A percentile compares a stretch with the other conserved stretches of the same genome.
These are phyloP conservation scores for Sextonia rubra DNA, from an alignment of 164 flowering plant species.

Conservation along the genomic window DNA sequence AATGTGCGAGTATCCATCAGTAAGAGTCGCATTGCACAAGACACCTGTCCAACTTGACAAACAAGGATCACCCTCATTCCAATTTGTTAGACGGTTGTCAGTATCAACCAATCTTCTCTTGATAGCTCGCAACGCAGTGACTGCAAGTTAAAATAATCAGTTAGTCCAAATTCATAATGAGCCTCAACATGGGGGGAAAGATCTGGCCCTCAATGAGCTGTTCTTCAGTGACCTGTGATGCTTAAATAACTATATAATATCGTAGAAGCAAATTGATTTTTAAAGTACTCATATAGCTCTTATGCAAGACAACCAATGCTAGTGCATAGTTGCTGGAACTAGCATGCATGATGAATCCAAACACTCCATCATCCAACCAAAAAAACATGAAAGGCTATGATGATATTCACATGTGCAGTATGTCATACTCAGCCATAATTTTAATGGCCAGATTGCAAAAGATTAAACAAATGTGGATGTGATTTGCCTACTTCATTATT, in stretches of 20 bases:
- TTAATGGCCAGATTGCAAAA: not conserved
- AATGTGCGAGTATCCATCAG: slow-evolving; percentile 72
- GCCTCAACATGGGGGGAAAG: not conserved
- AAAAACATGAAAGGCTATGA: not conserved
- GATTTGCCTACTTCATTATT: not conserved
- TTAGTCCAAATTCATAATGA: not conserved
- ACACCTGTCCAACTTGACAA: slow-evolving; percentile 76
- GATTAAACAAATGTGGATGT: not conserved
- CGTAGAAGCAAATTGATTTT: not conserved
- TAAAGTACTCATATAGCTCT: not conserved
- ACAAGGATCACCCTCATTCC: slow-evolving; percentile 81
- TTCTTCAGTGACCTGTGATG: not conserved
- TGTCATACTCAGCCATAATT: not conserved
- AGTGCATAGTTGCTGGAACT: not conserved
- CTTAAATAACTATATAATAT: too few relatives aligned
- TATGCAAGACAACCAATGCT: not conserved
- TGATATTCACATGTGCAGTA: not conserved
- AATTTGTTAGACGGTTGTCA: slow-evolving; percentile 34
- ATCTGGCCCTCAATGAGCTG: not conserved
- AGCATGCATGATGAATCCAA: not conserved
- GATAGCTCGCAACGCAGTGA: slow-evolving; percentile 45
- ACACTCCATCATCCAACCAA: not conserved
- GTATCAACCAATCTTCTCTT: slow-evolving; percentile 51
- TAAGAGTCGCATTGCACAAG: slow-evolving; percentile 44
- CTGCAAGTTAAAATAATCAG: slow-evolving; percentile 34